Conservation (phyloP, 495 filamentous ascomycete species). For the Lophiotrema nucula region DNA sequence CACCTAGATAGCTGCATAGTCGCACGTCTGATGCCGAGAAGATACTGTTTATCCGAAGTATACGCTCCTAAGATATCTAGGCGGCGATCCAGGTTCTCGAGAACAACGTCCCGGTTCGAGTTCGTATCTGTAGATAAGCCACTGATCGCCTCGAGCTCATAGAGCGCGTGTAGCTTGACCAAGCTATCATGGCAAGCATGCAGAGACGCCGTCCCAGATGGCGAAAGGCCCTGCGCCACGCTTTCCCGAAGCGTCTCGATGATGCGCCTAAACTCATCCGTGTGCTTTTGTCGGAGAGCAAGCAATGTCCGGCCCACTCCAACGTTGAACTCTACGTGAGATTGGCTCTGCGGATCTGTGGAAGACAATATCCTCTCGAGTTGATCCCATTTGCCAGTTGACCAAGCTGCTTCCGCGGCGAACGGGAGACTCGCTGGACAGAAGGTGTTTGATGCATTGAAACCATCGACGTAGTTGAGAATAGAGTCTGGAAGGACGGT, state of each 20-base stretch:
- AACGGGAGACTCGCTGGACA: conserved; percentile 67
- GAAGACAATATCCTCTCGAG: conserved; percentile 67
- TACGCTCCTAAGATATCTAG: conserved; percentile 83
- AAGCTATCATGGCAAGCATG: conserved; percentile 77
- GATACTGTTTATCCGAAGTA: conserved; percentile 85
- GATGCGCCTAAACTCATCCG: conserved; percentile 54
- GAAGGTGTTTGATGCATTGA: conserved; percentile 54
- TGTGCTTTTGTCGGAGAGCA: conserved; percentile 57
- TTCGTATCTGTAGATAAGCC: conserved; percentile 46
- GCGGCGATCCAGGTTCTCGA: conserved; percentile 66
- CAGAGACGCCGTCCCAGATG: conserved; percentile 72
- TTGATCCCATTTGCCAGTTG: conserved; percentile 75
- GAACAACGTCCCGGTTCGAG: conserved; percentile 46
- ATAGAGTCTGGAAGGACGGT: conserved; percentile 69
- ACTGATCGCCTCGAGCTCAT: conserved; percentile 81
- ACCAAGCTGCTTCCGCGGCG: conserved; percentile 88
- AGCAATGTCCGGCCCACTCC: conserved; percentile 72
- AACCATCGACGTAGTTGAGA: conserved; percentile 76
- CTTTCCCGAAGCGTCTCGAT: conserved; percentile 65
- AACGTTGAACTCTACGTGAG: conserved; percentile 76
- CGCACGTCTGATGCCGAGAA: conserved; percentile 83
- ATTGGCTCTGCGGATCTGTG: conserved; percentile 40
- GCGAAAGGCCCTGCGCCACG: conserved; percentile 70
- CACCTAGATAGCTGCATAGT: conserved; percentile 74
- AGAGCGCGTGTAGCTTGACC: conserved; percentile 79